Evolutionary conservation across 2,329 filamentous ascomycete genomes (phyloP), one percentile per base, ranked within the genome.

Genomic region (Fusarium concolor): DNA sequence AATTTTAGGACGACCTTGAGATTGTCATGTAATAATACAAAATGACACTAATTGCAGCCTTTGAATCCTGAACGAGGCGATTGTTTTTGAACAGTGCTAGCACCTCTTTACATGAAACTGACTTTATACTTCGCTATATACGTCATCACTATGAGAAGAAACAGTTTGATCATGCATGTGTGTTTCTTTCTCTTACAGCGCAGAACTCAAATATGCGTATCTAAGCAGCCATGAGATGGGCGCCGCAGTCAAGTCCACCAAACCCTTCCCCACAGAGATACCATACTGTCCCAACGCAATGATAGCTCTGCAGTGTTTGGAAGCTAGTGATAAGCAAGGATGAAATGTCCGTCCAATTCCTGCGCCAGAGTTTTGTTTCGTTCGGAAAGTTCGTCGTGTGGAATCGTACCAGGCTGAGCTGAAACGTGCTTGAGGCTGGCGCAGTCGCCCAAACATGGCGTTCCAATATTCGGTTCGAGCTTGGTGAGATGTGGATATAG

Each of bases 331-430:
- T 50, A 62, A 54, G 58, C 63, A 53, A 67, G 63, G 55, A 55
- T 62, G 57, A 51, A 55, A 62, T 60, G 52, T 71, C 55, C 58
- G 63, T 73, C 65, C 65, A 72, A 35, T 38, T 60, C 71, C 60
- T 65, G 68, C 59, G 57, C 58, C 62, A 52, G 38, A 55, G 38
- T 61, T 61, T 57, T 63, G 33, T 52, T 54, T 72, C 41, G 59
- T 72, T 66, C 31, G 60, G 55, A 50, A 38, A 38, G 58, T 58
- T 71, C 52, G 61, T 66, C 63, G 64, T 60, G 56, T 63, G 66
- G 71, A 71, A 75, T 76, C 66, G 70, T 73, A 75, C 76, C 76
- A 71, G 71, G 65, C 62, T 70, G 62, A 68, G 65, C 72, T 68
- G 60, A 57, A 57, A 49, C 39, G 37, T 66, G 58, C 60, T 50